These are phyloP conservation scores for Naganishia sp. DNA, from an alignment of 1,284 basidiomycete genomes.

Conservation along the genomic window DNA sequence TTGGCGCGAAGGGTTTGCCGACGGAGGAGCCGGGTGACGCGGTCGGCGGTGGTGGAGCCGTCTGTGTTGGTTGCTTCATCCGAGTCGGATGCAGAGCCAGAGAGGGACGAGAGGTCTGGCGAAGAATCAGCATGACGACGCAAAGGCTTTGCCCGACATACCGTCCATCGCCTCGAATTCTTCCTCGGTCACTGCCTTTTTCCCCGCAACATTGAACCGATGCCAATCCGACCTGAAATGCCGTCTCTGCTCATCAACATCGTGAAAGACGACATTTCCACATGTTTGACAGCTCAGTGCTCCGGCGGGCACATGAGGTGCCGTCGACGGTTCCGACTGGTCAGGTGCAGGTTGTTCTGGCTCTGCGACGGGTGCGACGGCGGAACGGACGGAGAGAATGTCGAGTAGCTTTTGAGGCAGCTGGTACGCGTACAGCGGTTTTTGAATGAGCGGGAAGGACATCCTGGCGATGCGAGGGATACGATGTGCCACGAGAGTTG, in stretches of 20 bases:
- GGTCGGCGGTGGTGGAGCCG: slow-evolving; percentile 48
- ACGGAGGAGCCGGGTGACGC: slow-evolving; percentile 63
- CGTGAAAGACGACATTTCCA: slow-evolving; percentile 67
- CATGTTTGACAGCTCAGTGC: slow-evolving; percentile 71
- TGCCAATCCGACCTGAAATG: slow-evolving; percentile 98
- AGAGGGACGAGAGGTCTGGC: slow-evolving; percentile 79
- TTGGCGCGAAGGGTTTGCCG: slow-evolving; percentile 57
- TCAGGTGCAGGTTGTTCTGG: not conserved
- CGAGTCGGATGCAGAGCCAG: slow-evolving; percentile 76
- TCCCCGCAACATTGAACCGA: slow-evolving; percentile 79
- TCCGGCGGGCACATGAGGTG: not conserved
- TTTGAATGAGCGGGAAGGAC: slow-evolving; percentile 20
- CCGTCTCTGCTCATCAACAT: slow-evolving; percentile 76
- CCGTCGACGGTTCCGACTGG: not conserved
- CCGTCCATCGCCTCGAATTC: slow-evolving; percentile 78
- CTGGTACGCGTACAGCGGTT: slow-evolving; percentile 54
- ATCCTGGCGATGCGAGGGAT: not conserved
- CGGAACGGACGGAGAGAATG: slow-evolving; percentile 63
- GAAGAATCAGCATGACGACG: not conserved
- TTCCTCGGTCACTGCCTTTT: slow-evolving; percentile 66
- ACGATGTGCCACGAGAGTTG: not conserved
- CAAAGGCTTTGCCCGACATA: slow-evolving; percentile 48
- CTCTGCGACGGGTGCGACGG: slow-evolving; percentile 43
- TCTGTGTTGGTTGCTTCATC: slow-evolving; percentile 56
- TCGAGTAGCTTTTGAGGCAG: slow-evolving; percentile 68